Evolutionary conservation across 768 basidiomycete genomes (phyloP).

Genomic region (Boletellus ananas): DNA sequence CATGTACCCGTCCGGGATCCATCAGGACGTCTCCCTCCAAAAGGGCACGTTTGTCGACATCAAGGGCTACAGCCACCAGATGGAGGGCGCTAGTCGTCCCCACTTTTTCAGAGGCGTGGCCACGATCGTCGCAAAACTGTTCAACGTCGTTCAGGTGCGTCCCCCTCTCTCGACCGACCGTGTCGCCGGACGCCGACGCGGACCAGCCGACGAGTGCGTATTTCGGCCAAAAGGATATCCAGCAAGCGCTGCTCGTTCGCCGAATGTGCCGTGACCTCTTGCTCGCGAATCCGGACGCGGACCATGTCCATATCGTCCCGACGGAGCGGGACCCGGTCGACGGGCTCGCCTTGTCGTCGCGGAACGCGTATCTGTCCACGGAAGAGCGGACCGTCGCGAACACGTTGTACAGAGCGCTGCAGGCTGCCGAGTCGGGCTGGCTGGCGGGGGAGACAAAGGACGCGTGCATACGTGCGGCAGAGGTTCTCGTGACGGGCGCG

Average conservation of each 20-base stretch:
- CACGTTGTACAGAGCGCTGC: constrained; percentile 66
- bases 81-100: constrained; percentile 88
- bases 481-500: constrained; percentile 36
- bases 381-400: constrained; percentile 61
- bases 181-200: background rate
- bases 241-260: constrained; percentile 85
- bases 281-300: constrained; percentile 67
- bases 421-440: constrained; percentile 56
- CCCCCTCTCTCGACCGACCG: background rate
- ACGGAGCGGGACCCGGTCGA: constrained; percentile 67
- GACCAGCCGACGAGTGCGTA: constrained; percentile 79
- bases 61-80: constrained; percentile 84
- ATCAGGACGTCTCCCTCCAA: constrained; percentile 68
- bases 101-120: constrained; percentile 95
- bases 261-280: constrained; percentile 77
- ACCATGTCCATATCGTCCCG: constrained; percentile 81
- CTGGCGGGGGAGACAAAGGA: constrained; percentile 44
- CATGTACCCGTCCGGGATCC: constrained; percentile 93
- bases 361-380: constrained; percentile 76
- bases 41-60: constrained; percentile 91
- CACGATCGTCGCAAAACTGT: constrained; percentile 91
- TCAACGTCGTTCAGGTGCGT: constrained; percentile 81
- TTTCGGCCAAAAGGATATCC: constrained; percentile 98
- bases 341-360: constrained; percentile 82
- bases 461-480: constrained; percentile 45